A percentile compares a stretch with the other conserved stretches of the same genome.
Evolutionary conservation across 1,284 basidiomycete species (phyloP).

Genomic region (Heliocybe sulcata): DNA sequence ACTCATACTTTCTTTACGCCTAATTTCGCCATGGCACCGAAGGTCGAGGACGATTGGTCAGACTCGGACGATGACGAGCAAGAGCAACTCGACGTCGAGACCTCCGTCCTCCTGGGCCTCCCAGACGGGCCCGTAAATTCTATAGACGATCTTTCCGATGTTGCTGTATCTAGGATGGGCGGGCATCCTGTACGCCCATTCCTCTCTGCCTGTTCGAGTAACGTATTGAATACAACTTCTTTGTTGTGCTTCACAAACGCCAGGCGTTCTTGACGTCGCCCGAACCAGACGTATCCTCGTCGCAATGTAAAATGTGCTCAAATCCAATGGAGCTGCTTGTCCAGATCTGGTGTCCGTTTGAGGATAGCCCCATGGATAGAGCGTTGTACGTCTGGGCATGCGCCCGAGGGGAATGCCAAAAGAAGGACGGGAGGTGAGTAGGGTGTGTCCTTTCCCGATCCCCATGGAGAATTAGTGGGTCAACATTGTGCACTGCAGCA

Average conservation of each 20-base stretch:
- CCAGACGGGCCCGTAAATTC: slow-evolving; percentile 63
- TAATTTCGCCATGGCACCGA: slow-evolving; percentile 14
- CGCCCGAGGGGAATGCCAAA: slow-evolving; percentile 57
- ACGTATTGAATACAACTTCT: slow-evolving; percentile 18
- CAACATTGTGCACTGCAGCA: slow-evolving; percentile 31
- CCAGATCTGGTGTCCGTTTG: slow-evolving; percentile 83
- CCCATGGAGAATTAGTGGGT: background rate
- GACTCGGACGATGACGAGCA: slow-evolving; percentile 61
- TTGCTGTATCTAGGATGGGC: slow-evolving; percentile 78
- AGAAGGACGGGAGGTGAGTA: slow-evolving; percentile 64
- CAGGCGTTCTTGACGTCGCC: slow-evolving; percentile 24
- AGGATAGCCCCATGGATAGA: slow-evolving; percentile 74
- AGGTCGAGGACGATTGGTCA: slow-evolving; percentile 58
- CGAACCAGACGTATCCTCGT: slow-evolving; percentile 22
- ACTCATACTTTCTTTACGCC: slow-evolving; percentile 9
- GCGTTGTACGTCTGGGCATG: slow-evolving; percentile 80
- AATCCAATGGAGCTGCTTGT: slow-evolving; percentile 71
- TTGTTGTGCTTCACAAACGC: background rate
- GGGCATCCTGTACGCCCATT: slow-evolving; percentile 73
- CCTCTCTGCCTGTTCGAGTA: slow-evolving; percentile 35
- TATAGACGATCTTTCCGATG: slow-evolving; percentile 54
- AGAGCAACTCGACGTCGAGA: slow-evolving; percentile 46
- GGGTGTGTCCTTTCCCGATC: slow-evolving; percentile 3
- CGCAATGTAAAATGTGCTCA: slow-evolving; percentile 63
- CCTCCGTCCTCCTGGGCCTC: slow-evolving; percentile 66